Percentiles rank a stretch among this genome's conserved stretches.
These are phyloP conservation scores for Ampelocalamus luodianensis DNA, from an alignment of 176 grass and related monocot species.

Conservation along the genomic window DNA sequence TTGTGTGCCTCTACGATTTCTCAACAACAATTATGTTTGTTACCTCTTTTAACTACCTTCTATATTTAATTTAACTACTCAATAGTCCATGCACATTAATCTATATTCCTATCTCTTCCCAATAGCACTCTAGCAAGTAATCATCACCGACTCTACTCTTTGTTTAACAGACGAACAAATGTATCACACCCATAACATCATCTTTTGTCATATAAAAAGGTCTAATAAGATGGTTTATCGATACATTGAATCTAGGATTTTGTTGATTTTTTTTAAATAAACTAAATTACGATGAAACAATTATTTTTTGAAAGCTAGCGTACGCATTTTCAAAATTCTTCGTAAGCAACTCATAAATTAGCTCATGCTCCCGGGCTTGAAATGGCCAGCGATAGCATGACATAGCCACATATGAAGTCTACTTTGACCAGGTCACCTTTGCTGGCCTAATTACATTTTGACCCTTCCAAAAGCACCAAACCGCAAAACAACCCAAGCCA, in stretches of 20 bases:
- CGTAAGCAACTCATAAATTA: background rate
- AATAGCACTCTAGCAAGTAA: background rate
- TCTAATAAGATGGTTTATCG: background rate
- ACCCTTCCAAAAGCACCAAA: conserved; percentile 24
- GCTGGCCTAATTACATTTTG: background rate
- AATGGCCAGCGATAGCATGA: too few relatives aligned
- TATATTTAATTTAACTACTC: background rate
- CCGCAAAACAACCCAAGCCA: background rate
- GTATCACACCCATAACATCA: background rate
- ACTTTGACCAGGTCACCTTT: background rate
- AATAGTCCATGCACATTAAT: background rate
- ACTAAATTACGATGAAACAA: background rate
- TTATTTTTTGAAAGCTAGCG: background rate
- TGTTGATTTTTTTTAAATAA: background rate
- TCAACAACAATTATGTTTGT: background rate
- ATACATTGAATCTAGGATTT: background rate
- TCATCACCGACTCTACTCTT: background rate
- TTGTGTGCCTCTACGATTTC: background rate
- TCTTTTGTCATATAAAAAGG: background rate
- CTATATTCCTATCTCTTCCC: background rate
- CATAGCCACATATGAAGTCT: too few relatives aligned
- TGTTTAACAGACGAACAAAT: background rate
- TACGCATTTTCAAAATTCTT: background rate
- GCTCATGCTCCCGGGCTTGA: too few relatives aligned
- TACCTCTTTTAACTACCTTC: background rate